Evolutionary conservation across 2,329 filamentous ascomycete genomes (phyloP).

Genomic region (Achaetomium macrosporum): DNA sequence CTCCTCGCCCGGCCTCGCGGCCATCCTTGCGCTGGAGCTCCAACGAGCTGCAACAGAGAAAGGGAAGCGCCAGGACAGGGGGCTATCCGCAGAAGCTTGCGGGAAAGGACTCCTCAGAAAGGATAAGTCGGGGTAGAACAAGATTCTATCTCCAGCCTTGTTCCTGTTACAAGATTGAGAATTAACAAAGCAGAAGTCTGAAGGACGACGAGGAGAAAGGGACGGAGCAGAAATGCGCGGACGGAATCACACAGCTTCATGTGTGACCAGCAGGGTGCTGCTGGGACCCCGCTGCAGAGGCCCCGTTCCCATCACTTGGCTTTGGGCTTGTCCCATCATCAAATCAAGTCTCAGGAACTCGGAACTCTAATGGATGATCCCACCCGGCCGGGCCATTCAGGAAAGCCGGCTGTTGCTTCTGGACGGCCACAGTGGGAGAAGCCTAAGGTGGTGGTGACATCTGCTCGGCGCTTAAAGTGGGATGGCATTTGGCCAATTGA

Average conservation of each 20-base stretch:
- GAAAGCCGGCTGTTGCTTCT: not conserved
- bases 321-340: constrained; percentile 11
- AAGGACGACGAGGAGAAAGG: not conserved
- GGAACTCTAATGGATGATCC: constrained; percentile 3
- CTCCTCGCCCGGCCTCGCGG: constrained; percentile 41
- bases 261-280: constrained; percentile 1
- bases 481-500: constrained; percentile 19
- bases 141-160: not conserved
- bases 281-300: constrained; percentile 2
- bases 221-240: not conserved
- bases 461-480: constrained; percentile 24
- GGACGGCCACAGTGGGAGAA: not conserved
- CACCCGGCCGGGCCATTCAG: constrained; percentile 10
- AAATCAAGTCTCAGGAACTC: constrained; percentile 14
- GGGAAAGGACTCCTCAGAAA: not conserved
- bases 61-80: too few species aligned
- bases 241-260: constrained; percentile 1
- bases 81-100: not conserved
- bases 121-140: not conserved
- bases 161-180: not conserved
- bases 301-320: constrained; percentile 14
- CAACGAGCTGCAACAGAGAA: not conserved
- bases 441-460: constrained; percentile 7
- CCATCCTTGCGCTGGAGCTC: constrained; percentile 31
- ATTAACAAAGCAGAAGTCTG: not conserved